These are phyloP conservation scores for Westerdykella sp. DNA, from an alignment of 2,329 filamentous ascomycete species.

Conservation along the genomic window DNA sequence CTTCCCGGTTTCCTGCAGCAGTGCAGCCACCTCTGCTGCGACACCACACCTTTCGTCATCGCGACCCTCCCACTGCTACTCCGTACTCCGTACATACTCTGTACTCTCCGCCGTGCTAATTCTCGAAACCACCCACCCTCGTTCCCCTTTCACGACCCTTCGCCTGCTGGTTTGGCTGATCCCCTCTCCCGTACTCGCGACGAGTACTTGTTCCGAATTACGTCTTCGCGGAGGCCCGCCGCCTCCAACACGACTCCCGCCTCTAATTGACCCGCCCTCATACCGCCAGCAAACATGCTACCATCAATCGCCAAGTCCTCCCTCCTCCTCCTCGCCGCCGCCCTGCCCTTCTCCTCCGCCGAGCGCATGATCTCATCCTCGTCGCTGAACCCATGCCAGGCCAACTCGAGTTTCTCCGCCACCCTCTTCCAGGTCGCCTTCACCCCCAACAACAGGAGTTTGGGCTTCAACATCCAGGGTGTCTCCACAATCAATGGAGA, in stretches of 20 bases:
- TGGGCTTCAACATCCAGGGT: slow-evolving; percentile 69
- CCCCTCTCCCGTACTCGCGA: slow-evolving; percentile 21
- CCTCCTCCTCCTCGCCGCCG: slow-evolving; percentile 30
- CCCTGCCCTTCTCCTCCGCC: slow-evolving; percentile 50
- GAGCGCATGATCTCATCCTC: slow-evolving; percentile 68
- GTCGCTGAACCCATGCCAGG: slow-evolving; percentile 79
- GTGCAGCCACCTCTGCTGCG: slow-evolving; percentile 8
- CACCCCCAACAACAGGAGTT: slow-evolving; percentile 66
- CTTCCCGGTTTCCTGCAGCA: slow-evolving; percentile 32
- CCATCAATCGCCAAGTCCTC: slow-evolving; percentile 28
- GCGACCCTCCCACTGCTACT: slow-evolving; percentile 19
- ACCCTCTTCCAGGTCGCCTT: slow-evolving; percentile 82
- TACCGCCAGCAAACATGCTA: slow-evolving; percentile 26
- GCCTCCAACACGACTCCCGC: slow-evolving; percentile 9
- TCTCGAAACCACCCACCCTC: slow-evolving; percentile 3
- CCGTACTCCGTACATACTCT: slow-evolving; percentile 10
- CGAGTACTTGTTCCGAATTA: slow-evolving; percentile 17
- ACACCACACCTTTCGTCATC: slow-evolving; percentile 11
- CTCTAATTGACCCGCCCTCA: slow-evolving; percentile 1
- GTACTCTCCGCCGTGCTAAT: background rate
- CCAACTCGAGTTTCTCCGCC: slow-evolving; percentile 80
- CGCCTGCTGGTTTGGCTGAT: slow-evolving; percentile 34
- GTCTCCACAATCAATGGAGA: slow-evolving; percentile 79
- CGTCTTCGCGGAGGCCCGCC: too few relatives aligned
- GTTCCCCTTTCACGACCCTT: slow-evolving; percentile 7